These are phyloP conservation scores for Candida frijolesensis DNA, from an alignment of 1,139 yeast genomes.

Conservation along the genomic window DNA sequence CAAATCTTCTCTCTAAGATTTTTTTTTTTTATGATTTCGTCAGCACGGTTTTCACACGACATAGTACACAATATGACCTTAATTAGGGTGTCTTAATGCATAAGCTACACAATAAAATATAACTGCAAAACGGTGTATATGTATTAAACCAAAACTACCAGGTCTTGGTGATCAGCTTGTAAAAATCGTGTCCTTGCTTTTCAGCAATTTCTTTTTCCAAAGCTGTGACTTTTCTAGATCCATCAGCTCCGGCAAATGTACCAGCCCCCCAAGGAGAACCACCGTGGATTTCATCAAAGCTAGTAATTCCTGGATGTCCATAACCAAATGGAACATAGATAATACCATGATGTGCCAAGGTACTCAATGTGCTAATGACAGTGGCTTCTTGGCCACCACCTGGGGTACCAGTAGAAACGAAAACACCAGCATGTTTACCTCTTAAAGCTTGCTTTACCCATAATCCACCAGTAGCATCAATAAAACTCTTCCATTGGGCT, in stretches of 20 bases:
- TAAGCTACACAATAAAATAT: background rate
- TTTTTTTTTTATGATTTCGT: background rate
- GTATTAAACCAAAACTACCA: background rate
- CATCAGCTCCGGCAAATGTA: conserved; percentile 38
- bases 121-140: background rate
- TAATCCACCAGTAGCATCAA: conserved; percentile 40
- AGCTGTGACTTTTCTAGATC: conserved; percentile 36
- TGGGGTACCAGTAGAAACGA: conserved; percentile 37
- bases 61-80: background rate
- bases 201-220: conserved; percentile 36
- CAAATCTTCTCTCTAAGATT: background rate
- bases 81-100: background rate
- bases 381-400: conserved; percentile 47
- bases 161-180: conserved; percentile 2
- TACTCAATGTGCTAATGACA: conserved; percentile 33
- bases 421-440: conserved; percentile 41
- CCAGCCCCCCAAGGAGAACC: conserved; percentile 49
- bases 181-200: conserved; percentile 35
- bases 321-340: conserved; percentile 41
- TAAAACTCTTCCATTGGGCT: conserved; percentile 40
- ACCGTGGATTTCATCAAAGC: conserved; percentile 38
- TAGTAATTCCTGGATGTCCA: conserved; percentile 29
- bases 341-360: conserved; percentile 40
- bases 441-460: conserved; percentile 37
- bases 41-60: background rate